Percentiles rank a stretch among this genome's conserved stretches.
These are phyloP conservation scores for Rhizopogon sp. DNA, from an alignment of 768 basidiomycete genomes.

Conservation along the genomic window DNA sequence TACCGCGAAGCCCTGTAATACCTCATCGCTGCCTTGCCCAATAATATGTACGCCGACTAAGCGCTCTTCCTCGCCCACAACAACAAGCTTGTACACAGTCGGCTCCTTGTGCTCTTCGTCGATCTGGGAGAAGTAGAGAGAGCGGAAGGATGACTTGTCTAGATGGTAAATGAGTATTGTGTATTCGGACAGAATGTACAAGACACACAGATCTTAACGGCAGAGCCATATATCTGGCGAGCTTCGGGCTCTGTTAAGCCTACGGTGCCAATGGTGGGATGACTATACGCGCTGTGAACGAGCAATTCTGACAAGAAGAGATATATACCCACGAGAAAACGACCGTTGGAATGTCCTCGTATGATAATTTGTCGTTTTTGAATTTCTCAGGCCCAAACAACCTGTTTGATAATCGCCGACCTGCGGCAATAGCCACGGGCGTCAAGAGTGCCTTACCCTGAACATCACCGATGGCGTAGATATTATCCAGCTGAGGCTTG, in stretches of 20 bases:
- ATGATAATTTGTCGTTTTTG: conserved; percentile 84
- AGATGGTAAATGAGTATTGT: conserved; percentile 3
- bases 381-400: conserved; percentile 84
- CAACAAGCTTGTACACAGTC: conserved; percentile 88
- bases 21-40: conserved; percentile 89
- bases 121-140: conserved; percentile 91
- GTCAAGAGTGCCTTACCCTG: conserved; percentile 90
- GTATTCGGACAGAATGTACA: conserved; percentile 1
- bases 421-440: conserved; percentile 97
- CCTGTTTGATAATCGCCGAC: conserved; percentile 81
- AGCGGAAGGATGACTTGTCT: conserved; percentile 80
- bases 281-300: conserved; percentile 40
- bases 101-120: conserved; percentile 91
- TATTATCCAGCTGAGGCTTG: conserved; percentile 8
- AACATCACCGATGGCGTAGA: conserved; percentile 89
- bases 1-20: conserved; percentile 94
- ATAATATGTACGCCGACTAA: conserved; percentile 96
- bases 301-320: background rate
- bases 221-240: conserved; percentile 78
- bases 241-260: conserved; percentile 94
- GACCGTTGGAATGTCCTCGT: conserved; percentile 89
- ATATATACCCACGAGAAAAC: conserved; percentile 81
- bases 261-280: conserved; percentile 93
- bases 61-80: conserved; percentile 83
- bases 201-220: conserved; percentile 84